Conservation (phyloP, 2,329 filamentous ascomycete genomes). For the Penicillium paneum region DNA sequence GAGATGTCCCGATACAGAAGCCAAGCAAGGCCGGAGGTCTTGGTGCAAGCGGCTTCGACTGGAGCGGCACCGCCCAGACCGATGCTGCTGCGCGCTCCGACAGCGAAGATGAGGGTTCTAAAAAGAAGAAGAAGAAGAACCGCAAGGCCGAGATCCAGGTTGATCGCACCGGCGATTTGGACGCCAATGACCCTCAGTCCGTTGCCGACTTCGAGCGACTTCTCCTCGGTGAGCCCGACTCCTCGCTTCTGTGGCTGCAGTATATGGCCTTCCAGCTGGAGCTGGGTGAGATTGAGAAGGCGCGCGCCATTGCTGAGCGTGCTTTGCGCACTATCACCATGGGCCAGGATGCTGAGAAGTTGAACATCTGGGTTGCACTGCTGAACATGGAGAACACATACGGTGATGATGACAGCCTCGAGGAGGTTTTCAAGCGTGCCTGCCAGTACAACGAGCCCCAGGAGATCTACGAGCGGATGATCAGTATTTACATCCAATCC, state of each 20-base stretch:
- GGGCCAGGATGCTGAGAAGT: conserved; percentile 84
- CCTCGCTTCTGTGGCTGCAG: conserved; percentile 87
- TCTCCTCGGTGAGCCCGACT: conserved; percentile 86
- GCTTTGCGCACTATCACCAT: conserved; percentile 89
- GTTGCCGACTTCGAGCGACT: conserved; percentile 91
- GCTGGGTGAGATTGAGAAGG: conserved; percentile 81
- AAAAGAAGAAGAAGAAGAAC: conserved; percentile 69
- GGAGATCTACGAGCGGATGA: conserved; percentile 82
- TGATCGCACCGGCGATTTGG: conserved; percentile 88
- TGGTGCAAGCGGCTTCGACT: conserved; percentile 77
- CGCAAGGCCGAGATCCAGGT: conserved; percentile 75
- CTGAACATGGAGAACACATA: conserved; percentile 93
- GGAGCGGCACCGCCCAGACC: conserved; percentile 68
- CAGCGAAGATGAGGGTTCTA: conserved; percentile 46
- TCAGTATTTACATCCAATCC: conserved; percentile 92
- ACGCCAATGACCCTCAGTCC: conserved; percentile 82
- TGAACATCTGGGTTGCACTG: conserved; percentile 92
- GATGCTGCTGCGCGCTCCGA: conserved; percentile 47
- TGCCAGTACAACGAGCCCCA: conserved; percentile 91
- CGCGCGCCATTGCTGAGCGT: conserved; percentile 83
- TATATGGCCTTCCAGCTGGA: conserved; percentile 99
- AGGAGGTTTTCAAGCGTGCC: conserved; percentile 84
- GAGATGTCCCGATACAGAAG: conserved; percentile 45
- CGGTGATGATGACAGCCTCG: conserved; percentile 75
- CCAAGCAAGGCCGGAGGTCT: conserved; percentile 54